Conservation (phyloP, 768 basidiomycete genomes). For the Lactarius tabidus region DNA sequence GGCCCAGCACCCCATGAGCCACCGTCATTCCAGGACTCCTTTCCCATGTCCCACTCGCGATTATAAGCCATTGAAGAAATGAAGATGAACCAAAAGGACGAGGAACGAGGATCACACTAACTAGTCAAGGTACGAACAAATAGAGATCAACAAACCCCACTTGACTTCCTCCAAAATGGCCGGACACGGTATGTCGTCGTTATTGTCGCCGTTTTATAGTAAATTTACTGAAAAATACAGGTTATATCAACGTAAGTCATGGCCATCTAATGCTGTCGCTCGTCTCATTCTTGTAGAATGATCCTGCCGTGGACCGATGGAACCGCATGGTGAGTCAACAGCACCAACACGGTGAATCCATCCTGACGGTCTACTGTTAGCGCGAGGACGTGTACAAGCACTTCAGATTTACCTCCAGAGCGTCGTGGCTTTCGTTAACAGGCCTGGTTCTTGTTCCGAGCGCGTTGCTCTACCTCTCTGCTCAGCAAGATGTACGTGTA, state of each 20-base stretch:
- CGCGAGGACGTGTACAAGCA: conserved; percentile 80
- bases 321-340: conserved; percentile 47
- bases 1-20: conserved; percentile 39
- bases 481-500: conserved; percentile 38
- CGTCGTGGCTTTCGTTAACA: conserved; percentile 55
- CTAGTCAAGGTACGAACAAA: conserved; percentile 27
- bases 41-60: conserved; percentile 86
- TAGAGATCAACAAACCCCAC: conserved; percentile 27
- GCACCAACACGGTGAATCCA: background rate
- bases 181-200: conserved; percentile 52
- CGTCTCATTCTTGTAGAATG: conserved; percentile 32
- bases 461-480: conserved; percentile 45
- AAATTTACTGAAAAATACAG: conserved; percentile 33
- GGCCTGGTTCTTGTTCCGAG: conserved; percentile 66
- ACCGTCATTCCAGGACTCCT: conserved; percentile 51
- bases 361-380: conserved; percentile 36
- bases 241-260: conserved; percentile 51
- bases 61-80: conserved; percentile 36
- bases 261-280: background rate
- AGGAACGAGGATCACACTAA: conserved; percentile 28
- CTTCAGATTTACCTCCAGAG: conserved; percentile 74
- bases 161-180: conserved; percentile 46
- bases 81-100: conserved; percentile 16
- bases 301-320: conserved; percentile 57
- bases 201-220: background rate